Conservation (phyloP, 2,329 filamentous ascomycete genomes). For the Aspergillus sp. region DNA sequence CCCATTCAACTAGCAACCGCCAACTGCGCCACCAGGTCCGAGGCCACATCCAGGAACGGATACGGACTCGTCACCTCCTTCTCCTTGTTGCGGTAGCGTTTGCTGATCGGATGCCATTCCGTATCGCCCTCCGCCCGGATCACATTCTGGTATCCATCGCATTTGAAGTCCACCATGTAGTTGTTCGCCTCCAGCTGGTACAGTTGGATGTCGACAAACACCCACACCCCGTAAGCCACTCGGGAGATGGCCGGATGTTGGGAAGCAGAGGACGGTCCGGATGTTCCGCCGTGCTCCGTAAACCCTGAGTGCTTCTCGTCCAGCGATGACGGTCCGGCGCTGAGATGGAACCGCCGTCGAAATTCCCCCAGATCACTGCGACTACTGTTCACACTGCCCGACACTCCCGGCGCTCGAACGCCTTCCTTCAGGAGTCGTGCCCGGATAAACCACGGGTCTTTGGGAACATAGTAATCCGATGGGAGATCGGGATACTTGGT, state of each 20-base stretch:
- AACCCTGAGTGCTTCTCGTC: slow-evolving; percentile 34
- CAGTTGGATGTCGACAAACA: slow-evolving; percentile 94
- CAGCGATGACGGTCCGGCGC: slow-evolving; percentile 30
- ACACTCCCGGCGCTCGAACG: slow-evolving; percentile 55
- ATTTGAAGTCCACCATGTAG: slow-evolving; percentile 98
- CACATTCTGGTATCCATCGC: slow-evolving; percentile 92
- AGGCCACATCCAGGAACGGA: slow-evolving; percentile 92
- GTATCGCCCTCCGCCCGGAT: slow-evolving; percentile 51
- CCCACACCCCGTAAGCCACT: slow-evolving; percentile 70
- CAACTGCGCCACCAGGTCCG: slow-evolving; percentile 87
- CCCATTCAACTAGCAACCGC: slow-evolving; percentile 66
- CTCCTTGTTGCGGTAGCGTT: slow-evolving; percentile 65
- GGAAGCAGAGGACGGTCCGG: slow-evolving; percentile 38
- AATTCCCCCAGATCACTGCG: slow-evolving; percentile 43
- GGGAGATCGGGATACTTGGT: slow-evolving; percentile 44
- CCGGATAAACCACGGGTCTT: slow-evolving; percentile 91
- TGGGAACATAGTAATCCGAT: slow-evolving; percentile 76
- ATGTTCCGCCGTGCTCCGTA: slow-evolving; percentile 31
- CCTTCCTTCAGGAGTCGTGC: slow-evolving; percentile 85
- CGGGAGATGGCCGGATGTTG: slow-evolving; percentile 36
- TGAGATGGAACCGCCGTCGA: slow-evolving; percentile 38
- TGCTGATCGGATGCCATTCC: slow-evolving; percentile 51
- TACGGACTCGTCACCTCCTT: slow-evolving; percentile 96
- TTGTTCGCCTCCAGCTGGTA: slow-evolving; percentile 91
- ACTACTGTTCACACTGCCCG: slow-evolving; percentile 39